Evolutionary conservation across 768 basidiomycete species (phyloP).

Genomic region (Tricholoma flavovirens): DNA sequence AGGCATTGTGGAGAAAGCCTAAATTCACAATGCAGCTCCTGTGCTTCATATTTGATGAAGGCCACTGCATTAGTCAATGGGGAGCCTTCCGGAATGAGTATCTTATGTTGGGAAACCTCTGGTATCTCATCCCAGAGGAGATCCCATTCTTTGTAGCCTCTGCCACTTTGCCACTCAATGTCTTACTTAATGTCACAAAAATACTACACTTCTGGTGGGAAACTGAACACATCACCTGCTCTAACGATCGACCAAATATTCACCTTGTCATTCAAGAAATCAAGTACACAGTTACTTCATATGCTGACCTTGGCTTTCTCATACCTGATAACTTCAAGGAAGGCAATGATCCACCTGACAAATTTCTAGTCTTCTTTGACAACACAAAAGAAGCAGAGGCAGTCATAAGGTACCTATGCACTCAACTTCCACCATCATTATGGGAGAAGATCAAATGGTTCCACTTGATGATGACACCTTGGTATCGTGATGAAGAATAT

Average conservation of each 20-base stretch:
- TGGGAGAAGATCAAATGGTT: conserved; percentile 22
- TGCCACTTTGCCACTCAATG: conserved; percentile 23
- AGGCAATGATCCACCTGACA: conserved; percentile 3
- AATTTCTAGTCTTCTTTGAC: conserved; percentile 26
- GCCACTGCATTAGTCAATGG: conserved; percentile 36
- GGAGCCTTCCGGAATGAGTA: conserved; percentile 22
- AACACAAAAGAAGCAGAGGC: conserved; percentile 13
- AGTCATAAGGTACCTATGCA: conserved; percentile 11
- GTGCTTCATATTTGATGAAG: conserved; percentile 32
- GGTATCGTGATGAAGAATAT: conserved; percentile 16
- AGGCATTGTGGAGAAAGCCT: neutral
- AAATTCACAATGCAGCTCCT: conserved; percentile 12
- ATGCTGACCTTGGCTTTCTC: conserved; percentile 17
- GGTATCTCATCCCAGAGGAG: conserved; percentile 9
- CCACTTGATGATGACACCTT: conserved; percentile 23
- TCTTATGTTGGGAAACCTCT: neutral
- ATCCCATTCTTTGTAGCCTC: conserved; percentile 23
- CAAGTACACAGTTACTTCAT: conserved; percentile 14
- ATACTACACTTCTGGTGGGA: conserved; percentile 18
- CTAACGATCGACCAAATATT: conserved; percentile 31
- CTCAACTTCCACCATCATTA: conserved; percentile 6
- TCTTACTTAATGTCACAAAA: conserved; percentile 16
- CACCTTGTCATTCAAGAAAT: conserved; percentile 20
- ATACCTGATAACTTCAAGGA: conserved; percentile 5
- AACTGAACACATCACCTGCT: conserved; percentile 11